Percentiles rank a stretch among this genome's conserved stretches.
phyloP scores from a whole-genome alignment of 495 filamentous ascomycete species.

The Penicillium flavigenum region DNA sequence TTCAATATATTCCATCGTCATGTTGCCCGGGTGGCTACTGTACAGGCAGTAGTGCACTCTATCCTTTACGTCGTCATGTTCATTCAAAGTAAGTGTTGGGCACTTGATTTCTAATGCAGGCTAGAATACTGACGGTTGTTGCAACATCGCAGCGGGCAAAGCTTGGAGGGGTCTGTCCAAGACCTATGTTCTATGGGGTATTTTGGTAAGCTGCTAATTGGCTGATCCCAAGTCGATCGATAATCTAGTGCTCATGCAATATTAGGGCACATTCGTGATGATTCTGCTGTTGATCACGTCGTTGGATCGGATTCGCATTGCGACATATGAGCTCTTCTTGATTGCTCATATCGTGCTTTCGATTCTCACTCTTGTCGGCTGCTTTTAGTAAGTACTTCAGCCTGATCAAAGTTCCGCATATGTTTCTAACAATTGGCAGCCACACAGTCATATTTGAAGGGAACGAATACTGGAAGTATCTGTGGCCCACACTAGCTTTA shows the following conservation, averaged over 20 bases:
- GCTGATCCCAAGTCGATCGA: not conserved
- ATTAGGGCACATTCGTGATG: conserved; percentile 50
- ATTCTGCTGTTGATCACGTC: conserved; percentile 45
- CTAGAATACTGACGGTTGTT: not conserved
- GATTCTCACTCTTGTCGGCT: conserved; percentile 47
- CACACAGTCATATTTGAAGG: conserved; percentile 50
- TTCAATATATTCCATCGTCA: conserved; percentile 58
- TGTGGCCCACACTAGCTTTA: conserved; percentile 51
- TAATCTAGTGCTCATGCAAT: not conserved
- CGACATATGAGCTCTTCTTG: conserved; percentile 55
- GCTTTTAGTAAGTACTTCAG: conserved; percentile 50
- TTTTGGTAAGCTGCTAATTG: conserved; percentile 24
- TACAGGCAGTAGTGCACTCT: conserved; percentile 51
- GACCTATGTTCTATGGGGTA: conserved; percentile 40
- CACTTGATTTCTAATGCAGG: not conserved
- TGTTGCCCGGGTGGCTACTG: conserved; percentile 53
- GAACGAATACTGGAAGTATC: conserved; percentile 49
- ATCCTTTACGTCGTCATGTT: conserved; percentile 35
- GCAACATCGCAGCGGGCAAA: conserved; percentile 26
- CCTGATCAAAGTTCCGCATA: not conserved
- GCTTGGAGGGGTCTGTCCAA: conserved; percentile 34
- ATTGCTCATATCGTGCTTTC: conserved; percentile 54
- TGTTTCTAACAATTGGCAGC: conserved; percentile 28
- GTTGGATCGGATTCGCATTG: conserved; percentile 46
- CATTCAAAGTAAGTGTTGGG: conserved; percentile 27